phyloP scores from a whole-genome alignment of 176 grass and related monocot species.

The Ananas comosus region DNA sequence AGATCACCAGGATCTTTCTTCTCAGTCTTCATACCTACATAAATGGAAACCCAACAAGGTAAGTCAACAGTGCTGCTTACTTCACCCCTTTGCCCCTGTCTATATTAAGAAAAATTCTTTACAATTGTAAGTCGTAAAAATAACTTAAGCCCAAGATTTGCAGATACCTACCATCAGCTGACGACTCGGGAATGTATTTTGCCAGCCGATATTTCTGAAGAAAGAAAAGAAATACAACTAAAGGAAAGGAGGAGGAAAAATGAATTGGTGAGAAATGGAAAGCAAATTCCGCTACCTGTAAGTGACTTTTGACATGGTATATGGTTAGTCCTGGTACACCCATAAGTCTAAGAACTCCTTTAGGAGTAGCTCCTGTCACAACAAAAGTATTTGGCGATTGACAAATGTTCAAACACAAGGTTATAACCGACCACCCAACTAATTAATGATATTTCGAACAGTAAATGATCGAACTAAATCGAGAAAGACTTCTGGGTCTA shows the following conservation, averaged over 20 bases:
- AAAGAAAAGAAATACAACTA: slow-evolving; percentile 11
- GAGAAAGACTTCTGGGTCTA: too few species aligned
- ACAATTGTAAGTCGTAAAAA: neutral
- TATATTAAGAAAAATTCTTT: neutral
- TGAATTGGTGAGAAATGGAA: neutral
- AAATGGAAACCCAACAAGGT: slow-evolving; percentile 2
- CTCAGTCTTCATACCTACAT: slow-evolving; percentile 36
- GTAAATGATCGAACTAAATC: neutral
- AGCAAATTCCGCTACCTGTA: slow-evolving; percentile 54
- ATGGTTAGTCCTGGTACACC: slow-evolving; percentile 76
- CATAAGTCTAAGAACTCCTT: slow-evolving; percentile 92
- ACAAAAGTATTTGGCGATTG: slow-evolving; percentile 21
- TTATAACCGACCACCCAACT: neutral
- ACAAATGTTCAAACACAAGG: neutral
- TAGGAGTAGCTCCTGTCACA: slow-evolving; percentile 78
- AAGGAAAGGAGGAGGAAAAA: neutral
- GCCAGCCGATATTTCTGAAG: slow-evolving; percentile 44
- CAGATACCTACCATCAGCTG: slow-evolving; percentile 27
- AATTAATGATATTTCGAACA: neutral
- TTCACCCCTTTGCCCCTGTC: neutral
- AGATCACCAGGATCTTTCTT: slow-evolving; percentile 42
- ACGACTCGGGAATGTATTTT: slow-evolving; percentile 31
- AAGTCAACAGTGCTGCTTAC: neutral
- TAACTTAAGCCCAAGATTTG: neutral
- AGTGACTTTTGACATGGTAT: slow-evolving; percentile 98